phyloP scores from a whole-genome alignment of 2,329 filamentous ascomycete genomes.

The Aspergillus unguis region DNA sequence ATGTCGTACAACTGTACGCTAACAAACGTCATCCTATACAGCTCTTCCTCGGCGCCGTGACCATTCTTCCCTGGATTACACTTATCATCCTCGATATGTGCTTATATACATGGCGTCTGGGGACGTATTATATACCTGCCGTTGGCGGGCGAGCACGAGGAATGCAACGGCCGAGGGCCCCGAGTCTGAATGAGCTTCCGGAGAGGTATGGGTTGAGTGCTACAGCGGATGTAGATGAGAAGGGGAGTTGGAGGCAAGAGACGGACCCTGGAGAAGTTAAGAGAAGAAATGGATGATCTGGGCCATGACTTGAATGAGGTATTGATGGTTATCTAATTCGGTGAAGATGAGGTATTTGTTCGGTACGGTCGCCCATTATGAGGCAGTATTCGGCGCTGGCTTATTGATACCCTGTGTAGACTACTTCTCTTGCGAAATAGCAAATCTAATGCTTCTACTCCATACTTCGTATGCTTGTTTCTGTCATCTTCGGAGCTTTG shows the following conservation, averaged over 20 bases:
- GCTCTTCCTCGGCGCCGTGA: slow-evolving; percentile 59
- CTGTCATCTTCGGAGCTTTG: slow-evolving; percentile 8
- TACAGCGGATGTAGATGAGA: slow-evolving; percentile 15
- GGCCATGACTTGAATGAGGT: not conserved
- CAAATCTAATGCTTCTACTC: not conserved
- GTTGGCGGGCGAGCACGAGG: slow-evolving; percentile 61
- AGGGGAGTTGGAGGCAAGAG: not conserved
- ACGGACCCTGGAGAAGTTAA: slow-evolving; percentile 12
- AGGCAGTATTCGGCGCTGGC: not conserved
- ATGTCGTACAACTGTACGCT: not conserved
- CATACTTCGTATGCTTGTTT: no score
- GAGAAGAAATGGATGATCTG: not conserved
- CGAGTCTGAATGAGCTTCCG: slow-evolving; percentile 58
- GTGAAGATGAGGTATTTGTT: not conserved
- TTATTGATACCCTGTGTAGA: slow-evolving; percentile 20
- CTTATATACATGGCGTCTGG: slow-evolving; percentile 59
- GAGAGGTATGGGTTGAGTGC: slow-evolving; percentile 42
- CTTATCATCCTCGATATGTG: slow-evolving; percentile 62
- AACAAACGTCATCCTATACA: slow-evolving; percentile 27
- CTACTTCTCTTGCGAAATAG: not conserved
- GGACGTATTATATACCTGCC: slow-evolving; percentile 57
- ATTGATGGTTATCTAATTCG: no score
- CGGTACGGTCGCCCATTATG: not conserved
- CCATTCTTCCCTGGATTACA: slow-evolving; percentile 61
- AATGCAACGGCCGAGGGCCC: slow-evolving; percentile 57